phyloP scores from a whole-genome alignment of 129 eudicot genomes.

The Logfia minima region DNA sequence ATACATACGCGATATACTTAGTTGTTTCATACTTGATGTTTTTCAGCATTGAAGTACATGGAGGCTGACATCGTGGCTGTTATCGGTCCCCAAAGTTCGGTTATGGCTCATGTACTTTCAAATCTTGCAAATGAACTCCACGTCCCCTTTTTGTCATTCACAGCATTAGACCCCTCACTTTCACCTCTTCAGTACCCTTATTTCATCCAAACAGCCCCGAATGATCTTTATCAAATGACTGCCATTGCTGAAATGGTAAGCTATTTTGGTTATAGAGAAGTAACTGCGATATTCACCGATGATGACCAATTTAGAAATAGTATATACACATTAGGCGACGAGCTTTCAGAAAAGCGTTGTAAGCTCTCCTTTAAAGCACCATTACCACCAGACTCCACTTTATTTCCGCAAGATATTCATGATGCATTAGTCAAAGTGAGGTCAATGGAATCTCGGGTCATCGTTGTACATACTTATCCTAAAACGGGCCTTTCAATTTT shows the following conservation, averaged over 20 bases:
- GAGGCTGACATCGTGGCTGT: slow-evolving; percentile 70
- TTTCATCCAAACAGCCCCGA: slow-evolving; percentile 85
- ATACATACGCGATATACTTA: background rate
- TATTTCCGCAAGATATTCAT: slow-evolving; percentile 32
- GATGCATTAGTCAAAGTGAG: slow-evolving; percentile 45
- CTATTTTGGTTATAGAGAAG: slow-evolving; percentile 61
- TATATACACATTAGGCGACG: slow-evolving; percentile 53
- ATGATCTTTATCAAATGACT: slow-evolving; percentile 73
- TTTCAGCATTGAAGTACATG: slow-evolving; percentile 72
- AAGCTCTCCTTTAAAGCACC: slow-evolving; percentile 68
- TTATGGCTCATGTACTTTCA: slow-evolving; percentile 79
- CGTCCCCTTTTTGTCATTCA: slow-evolving; percentile 85
- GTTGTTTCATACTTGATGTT: slow-evolving; percentile 18
- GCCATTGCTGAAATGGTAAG: slow-evolving; percentile 76
- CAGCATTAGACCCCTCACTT: slow-evolving; percentile 84
- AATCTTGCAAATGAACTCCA: slow-evolving; percentile 84
- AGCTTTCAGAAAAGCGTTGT: slow-evolving; percentile 53
- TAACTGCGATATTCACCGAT: slow-evolving; percentile 58
- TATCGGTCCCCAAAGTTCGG: slow-evolving; percentile 81
- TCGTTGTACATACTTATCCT: slow-evolving; percentile 56
- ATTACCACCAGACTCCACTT: slow-evolving; percentile 49
- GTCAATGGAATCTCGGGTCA: slow-evolving; percentile 75
- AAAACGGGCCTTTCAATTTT: slow-evolving; percentile 48
- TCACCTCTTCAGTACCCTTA: slow-evolving; percentile 85
- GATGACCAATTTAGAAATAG: slow-evolving; percentile 73